Conservation (phyloP, 352 stramenopile species). For the Globisporangium acanthophoron region DNA sequence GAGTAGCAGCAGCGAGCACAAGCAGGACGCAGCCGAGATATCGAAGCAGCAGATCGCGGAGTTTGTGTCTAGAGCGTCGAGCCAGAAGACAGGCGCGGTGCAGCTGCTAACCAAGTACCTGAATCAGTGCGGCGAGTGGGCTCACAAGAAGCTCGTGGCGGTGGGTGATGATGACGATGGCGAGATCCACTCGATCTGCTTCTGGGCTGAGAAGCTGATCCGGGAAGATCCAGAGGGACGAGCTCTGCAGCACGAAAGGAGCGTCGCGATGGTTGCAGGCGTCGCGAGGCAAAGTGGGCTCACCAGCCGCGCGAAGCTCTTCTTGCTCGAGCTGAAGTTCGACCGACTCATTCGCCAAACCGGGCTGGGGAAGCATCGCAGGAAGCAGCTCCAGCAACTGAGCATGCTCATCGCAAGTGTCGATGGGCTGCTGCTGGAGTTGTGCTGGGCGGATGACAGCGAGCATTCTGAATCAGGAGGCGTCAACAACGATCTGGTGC, state of each 20-base stretch:
- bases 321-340: constrained; percentile 57
- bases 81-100: background rate
- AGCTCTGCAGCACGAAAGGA: background rate
- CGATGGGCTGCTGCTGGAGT: constrained; percentile 37
- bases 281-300: constrained; percentile 15
- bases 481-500: constrained; percentile 10
- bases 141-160: constrained; percentile 27
- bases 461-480: background rate
- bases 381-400: constrained; percentile 20
- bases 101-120: constrained; percentile 22
- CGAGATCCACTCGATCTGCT: constrained; percentile 37
- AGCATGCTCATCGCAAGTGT: constrained; percentile 20
- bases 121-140: constrained; percentile 62
- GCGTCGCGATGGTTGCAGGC: constrained; percentile 4
- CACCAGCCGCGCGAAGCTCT: constrained; percentile 31
- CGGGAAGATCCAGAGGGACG: constrained; percentile 25
- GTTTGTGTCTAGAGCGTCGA: constrained; percentile 9
- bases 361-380: constrained; percentile 15
- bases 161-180: constrained; percentile 11
- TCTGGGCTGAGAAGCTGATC: constrained; percentile 55
- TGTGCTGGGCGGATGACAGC: constrained; percentile 22
- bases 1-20: background rate
- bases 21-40: constrained; percentile 1
- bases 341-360: constrained; percentile 34
- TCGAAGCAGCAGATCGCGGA: constrained; percentile 11